Evolutionary conservation across 768 basidiomycete genomes (phyloP).

Genomic region (Psilocybe subaeruginosa): DNA sequence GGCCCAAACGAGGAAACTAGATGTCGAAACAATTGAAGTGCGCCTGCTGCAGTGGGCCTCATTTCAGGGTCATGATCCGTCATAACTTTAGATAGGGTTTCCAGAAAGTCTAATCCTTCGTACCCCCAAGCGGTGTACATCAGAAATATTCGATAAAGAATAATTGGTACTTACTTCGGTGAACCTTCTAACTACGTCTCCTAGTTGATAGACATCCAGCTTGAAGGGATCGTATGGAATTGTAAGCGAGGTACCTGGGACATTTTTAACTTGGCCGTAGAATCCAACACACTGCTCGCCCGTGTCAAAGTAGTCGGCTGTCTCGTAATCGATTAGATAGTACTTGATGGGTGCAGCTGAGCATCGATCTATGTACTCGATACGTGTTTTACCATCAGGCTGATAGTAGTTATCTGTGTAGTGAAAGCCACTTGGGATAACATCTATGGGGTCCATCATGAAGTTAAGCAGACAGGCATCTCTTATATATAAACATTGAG

Average conservation of each 20-base stretch:
- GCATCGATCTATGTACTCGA: conserved; percentile 18
- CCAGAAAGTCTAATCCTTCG: conserved; percentile 10
- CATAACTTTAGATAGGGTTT: conserved; percentile 6
- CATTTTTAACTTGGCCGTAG: conserved; percentile 23
- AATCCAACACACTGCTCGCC: conserved; percentile 9
- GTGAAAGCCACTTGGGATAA: conserved; percentile 22
- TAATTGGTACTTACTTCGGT: conserved; percentile 2
- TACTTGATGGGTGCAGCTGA: conserved; percentile 26
- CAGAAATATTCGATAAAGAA: not conserved
- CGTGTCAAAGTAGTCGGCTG: conserved; percentile 13
- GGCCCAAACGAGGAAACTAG: too few relatives aligned
- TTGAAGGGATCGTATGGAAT: conserved; percentile 32
- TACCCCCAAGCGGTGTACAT: not conserved
- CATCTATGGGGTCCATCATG: conserved; percentile 22
- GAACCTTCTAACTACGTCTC: conserved; percentile 15
- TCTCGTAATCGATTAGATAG: conserved; percentile 31
- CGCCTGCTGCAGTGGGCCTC: conserved; percentile 10
- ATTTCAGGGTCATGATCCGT: not conserved
- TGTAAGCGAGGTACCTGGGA: conserved; percentile 24
- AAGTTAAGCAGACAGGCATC: conserved; percentile 20
- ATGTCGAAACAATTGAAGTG: not conserved
- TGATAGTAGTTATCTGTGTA: not conserved
- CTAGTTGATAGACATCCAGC: conserved; percentile 31
- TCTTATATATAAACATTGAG: conserved; percentile 1
- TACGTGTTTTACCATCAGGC: not conserved